Evolutionary conservation across 139 green algal species (phyloP), one percentile per base, ranked within the genome.

Genomic region (Coccomyxa sp.): DNA sequence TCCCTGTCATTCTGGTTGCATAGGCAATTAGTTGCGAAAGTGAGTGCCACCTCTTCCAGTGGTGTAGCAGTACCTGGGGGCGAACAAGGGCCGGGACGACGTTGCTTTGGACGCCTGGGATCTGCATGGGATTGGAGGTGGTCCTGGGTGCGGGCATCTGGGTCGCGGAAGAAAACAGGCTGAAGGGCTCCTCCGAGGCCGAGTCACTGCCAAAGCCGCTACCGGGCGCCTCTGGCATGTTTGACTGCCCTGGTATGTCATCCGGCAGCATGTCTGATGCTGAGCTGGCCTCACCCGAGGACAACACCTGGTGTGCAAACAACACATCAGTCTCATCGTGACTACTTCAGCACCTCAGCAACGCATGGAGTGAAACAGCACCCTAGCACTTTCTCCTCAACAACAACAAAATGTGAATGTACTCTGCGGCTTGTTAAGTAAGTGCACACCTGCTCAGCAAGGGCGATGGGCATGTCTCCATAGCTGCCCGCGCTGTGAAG

Each of bases 231-330:
- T 18, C 45, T 0, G 58, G 13, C 10, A 15, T 77, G 71, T 87
- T 87, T 80, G 51, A 57, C 60, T 87, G 84, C 21, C 84, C 84
- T 17, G 84, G 84, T 57, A 87, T 66, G 76, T 82, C 75, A 58
- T 87, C 76, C 25, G 84, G 84, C 75, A 87, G 76, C 17, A 45
- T 30, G 28, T 66, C 60, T n/a, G 38, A 51, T 51, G 67, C 32
- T 12, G 57, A 57, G 67, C 45, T 71, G 60, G n/a, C 58, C n/a
- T 25, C 60, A 32, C 80, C 38, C 38, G 38, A 51, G 38, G 38
- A 51, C 38, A 51, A 51, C 7, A 51, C 38, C 38, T 51, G n/a
- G 38, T 51, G 38, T 51, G 38, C 38, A 51, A 3, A 51, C 38
- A 51, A 51, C 38, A 11, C 38, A n/a, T n/a, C n/a, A n/a, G n/a